Base-by-base conservation (phyloP, 345 rosid genomes). In the Litchi chinensis region DNA sequence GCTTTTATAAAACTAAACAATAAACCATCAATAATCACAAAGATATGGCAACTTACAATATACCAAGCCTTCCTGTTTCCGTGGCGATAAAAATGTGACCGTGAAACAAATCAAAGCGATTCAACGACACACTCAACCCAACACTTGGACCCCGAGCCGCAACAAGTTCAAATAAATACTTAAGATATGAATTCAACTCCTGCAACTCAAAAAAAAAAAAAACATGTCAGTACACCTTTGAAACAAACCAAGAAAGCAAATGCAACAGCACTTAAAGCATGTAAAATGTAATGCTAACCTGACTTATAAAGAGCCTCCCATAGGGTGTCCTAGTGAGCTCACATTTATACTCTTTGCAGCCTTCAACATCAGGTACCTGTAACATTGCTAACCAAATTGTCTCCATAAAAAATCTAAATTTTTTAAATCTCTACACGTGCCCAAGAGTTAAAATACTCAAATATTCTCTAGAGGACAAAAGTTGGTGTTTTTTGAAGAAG, bases 301-400 rank as follows among this genome's bases (percentile, higher is more conserved):
- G 85, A 6, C 83, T 81, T 65, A 93, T 88, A 75, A 95, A 95
- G 46, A 82, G 93, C 79, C 89, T 83, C 2, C 97, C 98, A 50
- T 95, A 92, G 0, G 98, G 91, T 37, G 96, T 92, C 82, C 97
- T 89, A 2, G 97, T 95, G 68, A 95, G 93, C 74, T 91, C 70
- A 50, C 96, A 93, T 67, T 76, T 76, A 40, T 69, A 26, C 79
- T 83, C 87, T 13, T 80, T 83, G 5, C 86, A 86, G 67, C 87
- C 82, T 83, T 91, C 91, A 11, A 84, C 87, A 59, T 90, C 90
- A 75, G 98, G 97, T 62, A 93, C 89, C 94, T 93, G 78, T 68
- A 52, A 46, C 56, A 76, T 44, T 56, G 79, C 78, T 28, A 81
- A 13, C 54, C 28, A 59, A 43, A 10, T 73, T 59, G 50, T 41